Percentiles rank a stretch among this genome's conserved stretches.
Conservation (phyloP, 1,139 yeast species). For the Ogataea hybrid region DNA sequence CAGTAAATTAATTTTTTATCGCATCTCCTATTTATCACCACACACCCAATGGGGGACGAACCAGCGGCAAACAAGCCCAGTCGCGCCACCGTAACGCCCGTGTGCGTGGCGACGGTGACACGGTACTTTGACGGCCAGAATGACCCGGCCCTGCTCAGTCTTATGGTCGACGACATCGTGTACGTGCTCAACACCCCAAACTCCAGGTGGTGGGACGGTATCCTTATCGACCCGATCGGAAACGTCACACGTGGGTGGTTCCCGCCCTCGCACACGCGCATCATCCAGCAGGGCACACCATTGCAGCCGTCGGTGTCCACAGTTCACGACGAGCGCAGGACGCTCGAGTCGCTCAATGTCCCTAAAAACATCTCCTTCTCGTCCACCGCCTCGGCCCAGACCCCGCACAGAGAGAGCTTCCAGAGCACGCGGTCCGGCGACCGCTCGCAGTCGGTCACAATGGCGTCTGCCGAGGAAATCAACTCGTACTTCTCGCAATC, state of each 20-base stretch:
- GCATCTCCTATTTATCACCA: neutral
- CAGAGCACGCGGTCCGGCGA: conserved; percentile 3
- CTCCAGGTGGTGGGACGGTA: conserved; percentile 81
- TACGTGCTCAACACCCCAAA: conserved; percentile 52
- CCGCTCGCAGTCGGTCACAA: conserved; percentile 18
- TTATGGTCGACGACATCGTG: conserved; percentile 49
- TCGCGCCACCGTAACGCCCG: conserved; percentile 26
- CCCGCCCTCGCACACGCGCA: conserved; percentile 57
- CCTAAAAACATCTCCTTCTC: conserved; percentile 10
- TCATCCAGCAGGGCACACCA: conserved; percentile 1
- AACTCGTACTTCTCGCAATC: conserved; percentile 41
- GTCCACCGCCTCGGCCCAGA: conserved; percentile 11
- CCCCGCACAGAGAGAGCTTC: conserved; percentile 2
- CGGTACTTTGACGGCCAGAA: conserved; percentile 49
- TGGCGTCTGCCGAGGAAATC: conserved; percentile 32
- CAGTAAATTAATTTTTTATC: conserved; percentile 1
- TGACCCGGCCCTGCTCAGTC: conserved; percentile 44
- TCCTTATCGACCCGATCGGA: conserved; percentile 41
- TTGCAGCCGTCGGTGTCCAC: conserved; percentile 17
- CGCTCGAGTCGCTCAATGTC: conserved; percentile 5
- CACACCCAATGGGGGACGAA: conserved; percentile 1
- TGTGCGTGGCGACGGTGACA: conserved; percentile 52
- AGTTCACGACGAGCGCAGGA: conserved; percentile 9
- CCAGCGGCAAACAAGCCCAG: neutral
- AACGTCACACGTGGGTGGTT: conserved; percentile 69